Base-by-base conservation (phyloP, 306 rosid species). In the Abrus precatorius region DNA sequence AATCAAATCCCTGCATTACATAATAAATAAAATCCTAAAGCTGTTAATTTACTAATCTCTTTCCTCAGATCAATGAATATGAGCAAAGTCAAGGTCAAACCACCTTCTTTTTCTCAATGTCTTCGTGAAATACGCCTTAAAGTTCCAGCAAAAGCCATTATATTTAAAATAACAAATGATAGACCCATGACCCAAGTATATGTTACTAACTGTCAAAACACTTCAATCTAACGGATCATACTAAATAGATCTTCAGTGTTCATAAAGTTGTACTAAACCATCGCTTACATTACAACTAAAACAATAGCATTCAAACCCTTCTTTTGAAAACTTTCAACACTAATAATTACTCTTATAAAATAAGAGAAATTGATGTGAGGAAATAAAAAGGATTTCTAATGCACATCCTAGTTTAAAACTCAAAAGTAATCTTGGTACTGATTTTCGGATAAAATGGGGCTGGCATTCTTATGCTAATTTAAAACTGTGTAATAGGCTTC, bases 241-340 rank as follows among this genome's bases (percentile, higher is more conserved):
- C 36, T 78, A 56, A 56, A 69, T 52, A 33, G 13, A 78, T 30
- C 29, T 2, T 67, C 30, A 40, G 76, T 12, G 9, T 44, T 29
- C 69, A 41, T 48, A 78, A 47, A 30, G 59, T 29, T 30, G n/a
- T 30, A 43, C 9, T 38, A 44, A 33, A 43, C 12, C n/a, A 67
- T 30, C 43, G 8, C 7, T 44, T 54, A 55, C 68, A 78, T 30
- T 54, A 55, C 59, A 68, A 52, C 41, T 6, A 32, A 40, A 43
- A 54, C 62, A 32, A 76, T 49, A 50, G 50, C 9, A 14, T 64
- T 52, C 41, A 13, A 32, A 67, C 55, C 53, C n/a, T 27, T 61
- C 61, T 33, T 28, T 13, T 30, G 33, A 44, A 60, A 29, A 60
- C 30, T 29, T 47, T 48, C 32, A 32, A 14, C 36, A 32, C 32